These are phyloP conservation scores for Cupressus sempervirens DNA, from an alignment of 75 land plant species.

Conservation along the genomic window DNA sequence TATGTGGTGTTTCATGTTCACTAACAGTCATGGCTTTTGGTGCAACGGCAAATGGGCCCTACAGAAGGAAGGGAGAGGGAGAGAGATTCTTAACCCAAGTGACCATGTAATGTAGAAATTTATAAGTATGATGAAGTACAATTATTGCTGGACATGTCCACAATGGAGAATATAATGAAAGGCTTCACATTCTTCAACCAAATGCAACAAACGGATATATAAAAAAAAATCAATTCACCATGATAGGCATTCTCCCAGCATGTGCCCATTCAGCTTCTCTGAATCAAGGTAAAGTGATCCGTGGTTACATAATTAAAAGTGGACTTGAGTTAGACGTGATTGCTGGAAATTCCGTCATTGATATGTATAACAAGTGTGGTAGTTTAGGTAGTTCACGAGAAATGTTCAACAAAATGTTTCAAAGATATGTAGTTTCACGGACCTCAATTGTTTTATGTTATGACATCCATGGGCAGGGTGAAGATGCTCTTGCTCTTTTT, in stretches of 20 bases:
- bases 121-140: slow-evolving; percentile 12
- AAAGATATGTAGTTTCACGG: slow-evolving; percentile 13
- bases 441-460: slow-evolving; percentile 20
- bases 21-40: no score
- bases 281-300: slow-evolving; percentile 14
- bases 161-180: slow-evolving; percentile 4
- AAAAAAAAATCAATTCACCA: background rate
- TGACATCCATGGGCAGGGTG: slow-evolving; percentile 4
- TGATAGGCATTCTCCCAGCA: background rate
- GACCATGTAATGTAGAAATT: no score
- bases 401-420: slow-evolving; percentile 11
- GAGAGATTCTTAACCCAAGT: no score
- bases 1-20: no score
- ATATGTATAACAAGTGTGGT: slow-evolving; percentile 24
- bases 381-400: background rate
- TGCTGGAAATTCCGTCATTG: slow-evolving; percentile 14
- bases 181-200: slow-evolving; percentile 5
- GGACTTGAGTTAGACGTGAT: slow-evolving; percentile 9
- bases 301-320: background rate
- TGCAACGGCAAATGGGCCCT: no score
- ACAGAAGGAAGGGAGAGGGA: no score
- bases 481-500: slow-evolving; percentile 13
- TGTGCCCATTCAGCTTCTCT: slow-evolving; percentile 1
- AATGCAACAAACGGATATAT: slow-evolving; percentile 8
- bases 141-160: slow-evolving; percentile 14